These are phyloP conservation scores for Neurospora discreta DNA, from an alignment of 495 filamentous ascomycete genomes.

Conservation along the genomic window DNA sequence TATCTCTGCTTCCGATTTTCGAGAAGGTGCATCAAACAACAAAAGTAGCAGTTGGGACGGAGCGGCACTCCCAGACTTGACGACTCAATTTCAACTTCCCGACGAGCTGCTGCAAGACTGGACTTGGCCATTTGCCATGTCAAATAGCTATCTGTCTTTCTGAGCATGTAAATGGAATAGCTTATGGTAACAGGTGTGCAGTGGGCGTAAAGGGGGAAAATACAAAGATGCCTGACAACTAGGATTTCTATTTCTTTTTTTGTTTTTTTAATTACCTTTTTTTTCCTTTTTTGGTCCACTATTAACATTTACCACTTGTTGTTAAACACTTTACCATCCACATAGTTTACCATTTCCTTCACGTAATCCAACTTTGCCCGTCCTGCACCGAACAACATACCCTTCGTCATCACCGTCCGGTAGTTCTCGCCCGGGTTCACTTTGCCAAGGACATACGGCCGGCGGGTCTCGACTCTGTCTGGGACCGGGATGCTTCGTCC, in stretches of 20 bases:
- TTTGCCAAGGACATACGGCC: slow-evolving; percentile 40
- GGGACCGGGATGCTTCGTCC: slow-evolving; percentile 43
- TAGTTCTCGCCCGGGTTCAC: slow-evolving; percentile 45
- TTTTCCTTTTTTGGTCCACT: too few relatives aligned
- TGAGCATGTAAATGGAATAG: background rate
- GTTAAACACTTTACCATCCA: slow-evolving; percentile 32
- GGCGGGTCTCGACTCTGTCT: slow-evolving; percentile 36
- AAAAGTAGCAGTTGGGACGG: background rate
- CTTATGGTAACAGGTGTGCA: background rate
- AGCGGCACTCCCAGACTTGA: slow-evolving; percentile 1
- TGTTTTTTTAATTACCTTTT: too few relatives aligned
- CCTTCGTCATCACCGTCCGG: slow-evolving; percentile 37
- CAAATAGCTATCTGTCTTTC: slow-evolving; percentile 2
- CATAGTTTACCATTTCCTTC: slow-evolving; percentile 36
- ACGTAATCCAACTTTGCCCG: slow-evolving; percentile 35
- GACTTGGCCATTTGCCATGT: slow-evolving; percentile 10
- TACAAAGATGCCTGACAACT: background rate
- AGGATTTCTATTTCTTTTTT: too few relatives aligned
- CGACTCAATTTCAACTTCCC: slow-evolving; percentile 10
- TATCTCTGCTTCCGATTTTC: background rate
- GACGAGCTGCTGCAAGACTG: slow-evolving; percentile 10
- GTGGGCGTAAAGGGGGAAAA: background rate
- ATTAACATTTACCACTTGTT: slow-evolving; percentile 24
- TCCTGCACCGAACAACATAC: slow-evolving; percentile 37
- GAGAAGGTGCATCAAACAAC: background rate